Evolutionary conservation across 768 basidiomycete genomes (phyloP).

Genomic region (Amanita brunnescens): DNA sequence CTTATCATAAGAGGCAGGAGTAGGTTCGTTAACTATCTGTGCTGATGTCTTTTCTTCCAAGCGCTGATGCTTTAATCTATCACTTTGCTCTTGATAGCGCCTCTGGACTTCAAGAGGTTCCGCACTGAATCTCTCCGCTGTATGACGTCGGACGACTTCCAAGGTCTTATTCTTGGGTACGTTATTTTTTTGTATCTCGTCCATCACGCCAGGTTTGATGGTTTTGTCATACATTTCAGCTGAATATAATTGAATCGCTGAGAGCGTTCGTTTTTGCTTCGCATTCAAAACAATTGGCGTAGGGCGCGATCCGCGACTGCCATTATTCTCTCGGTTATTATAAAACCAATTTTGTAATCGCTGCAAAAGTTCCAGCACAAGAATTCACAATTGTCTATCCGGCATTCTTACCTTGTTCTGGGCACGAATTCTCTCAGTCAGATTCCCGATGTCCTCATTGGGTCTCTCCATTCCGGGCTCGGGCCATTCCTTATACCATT

Average conservation of each 20-base stretch:
- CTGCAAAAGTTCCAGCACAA: neutral
- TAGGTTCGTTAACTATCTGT: neutral
- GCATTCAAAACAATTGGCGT: neutral
- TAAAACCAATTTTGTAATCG: slow-evolving; percentile 6
- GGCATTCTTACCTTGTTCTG: neutral
- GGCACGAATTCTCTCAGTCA: neutral
- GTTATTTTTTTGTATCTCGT: slow-evolving; percentile 3
- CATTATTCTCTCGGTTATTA: slow-evolving; percentile 3
- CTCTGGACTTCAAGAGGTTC: slow-evolving; percentile 7
- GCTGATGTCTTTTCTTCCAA: neutral
- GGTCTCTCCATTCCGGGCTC: neutral
- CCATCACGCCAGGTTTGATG: neutral
- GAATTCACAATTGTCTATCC: neutral
- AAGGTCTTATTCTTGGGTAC: slow-evolving; percentile 1
- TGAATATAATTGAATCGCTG: neutral
- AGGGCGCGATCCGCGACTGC: neutral
- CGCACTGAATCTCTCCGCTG: neutral
- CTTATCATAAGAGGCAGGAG: neutral
- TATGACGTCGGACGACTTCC: neutral
- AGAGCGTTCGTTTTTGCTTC: neutral
- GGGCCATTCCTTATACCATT: slow-evolving; percentile 2
- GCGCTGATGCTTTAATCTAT: neutral
- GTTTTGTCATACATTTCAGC: neutral
- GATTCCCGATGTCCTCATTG: neutral
- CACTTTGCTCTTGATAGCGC: neutral